phyloP scores from a whole-genome alignment of 2,329 filamentous ascomycete genomes.

The Thelonectria blattea region DNA sequence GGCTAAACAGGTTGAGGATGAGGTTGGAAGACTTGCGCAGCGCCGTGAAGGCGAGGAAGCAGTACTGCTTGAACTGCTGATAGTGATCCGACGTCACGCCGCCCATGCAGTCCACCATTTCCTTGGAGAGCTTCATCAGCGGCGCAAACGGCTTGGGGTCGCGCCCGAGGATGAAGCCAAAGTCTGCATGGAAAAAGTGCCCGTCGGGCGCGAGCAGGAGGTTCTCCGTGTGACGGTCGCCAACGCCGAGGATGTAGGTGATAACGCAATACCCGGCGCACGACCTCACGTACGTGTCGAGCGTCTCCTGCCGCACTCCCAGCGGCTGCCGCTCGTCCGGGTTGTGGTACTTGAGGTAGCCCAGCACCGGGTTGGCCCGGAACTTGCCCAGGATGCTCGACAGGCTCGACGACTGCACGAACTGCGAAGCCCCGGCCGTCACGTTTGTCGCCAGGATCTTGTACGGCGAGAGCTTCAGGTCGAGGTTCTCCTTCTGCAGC shows the following conservation, averaged over 20 bases:
- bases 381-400: conserved; percentile 85
- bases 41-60: conserved; percentile 92
- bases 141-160: conserved; percentile 98
- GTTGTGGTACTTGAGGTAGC: conserved; percentile 88
- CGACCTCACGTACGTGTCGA: conserved; percentile 95
- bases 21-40: conserved; percentile 88
- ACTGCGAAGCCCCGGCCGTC: conserved; percentile 89
- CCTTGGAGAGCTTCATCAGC: conserved; percentile 93
- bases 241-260: conserved; percentile 95
- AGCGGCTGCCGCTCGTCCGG: conserved; percentile 82
- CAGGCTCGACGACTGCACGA: conserved; percentile 84
- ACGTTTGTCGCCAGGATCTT: conserved; percentile 94
- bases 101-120: conserved; percentile 99
- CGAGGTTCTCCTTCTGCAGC: conserved; percentile 92
- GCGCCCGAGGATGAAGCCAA: conserved; percentile 95
- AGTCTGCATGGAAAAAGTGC: conserved; percentile 98
- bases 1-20: conserved; percentile 91
- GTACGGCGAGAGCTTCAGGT: conserved; percentile 93
- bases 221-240: conserved; percentile 95
- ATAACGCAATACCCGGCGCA: conserved; percentile 99
- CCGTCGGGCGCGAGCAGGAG: conserved; percentile 87
- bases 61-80: conserved; percentile 90
- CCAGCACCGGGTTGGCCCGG: conserved; percentile 73
- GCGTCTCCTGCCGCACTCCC: conserved; percentile 86
- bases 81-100: conserved; percentile 83